Conservation (phyloP, 345 rosid species). For the Boechera retrofracta region DNA sequence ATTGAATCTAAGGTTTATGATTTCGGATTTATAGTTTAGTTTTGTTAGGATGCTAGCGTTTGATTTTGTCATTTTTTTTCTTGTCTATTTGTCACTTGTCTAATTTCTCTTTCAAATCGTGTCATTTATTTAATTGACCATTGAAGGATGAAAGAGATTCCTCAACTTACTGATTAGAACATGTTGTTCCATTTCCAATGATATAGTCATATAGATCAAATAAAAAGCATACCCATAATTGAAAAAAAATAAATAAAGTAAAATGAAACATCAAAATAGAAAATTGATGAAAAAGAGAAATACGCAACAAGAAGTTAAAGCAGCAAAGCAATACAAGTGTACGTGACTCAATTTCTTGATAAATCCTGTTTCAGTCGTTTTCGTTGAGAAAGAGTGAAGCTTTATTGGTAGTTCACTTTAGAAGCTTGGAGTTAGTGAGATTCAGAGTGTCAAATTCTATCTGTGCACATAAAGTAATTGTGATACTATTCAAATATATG, state of each 20-base stretch:
- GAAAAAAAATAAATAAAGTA: background rate
- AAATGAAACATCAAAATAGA: slow-evolving; percentile 4
- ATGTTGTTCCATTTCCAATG: slow-evolving; percentile 7
- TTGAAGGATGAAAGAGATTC: slow-evolving; percentile 15
- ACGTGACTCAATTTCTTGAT: slow-evolving; percentile 7
- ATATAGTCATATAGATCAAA: background rate
- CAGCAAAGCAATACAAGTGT: slow-evolving; percentile 19
- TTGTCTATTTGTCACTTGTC: background rate
- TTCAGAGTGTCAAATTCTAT: background rate
- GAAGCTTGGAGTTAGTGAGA: slow-evolving; percentile 20
- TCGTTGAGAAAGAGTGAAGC: slow-evolving; percentile 20
- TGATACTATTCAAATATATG: background rate
- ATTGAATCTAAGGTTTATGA: no score
- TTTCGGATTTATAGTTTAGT: background rate
- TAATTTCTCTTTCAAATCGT: background rate
- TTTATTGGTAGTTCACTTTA: slow-evolving; percentile 17
- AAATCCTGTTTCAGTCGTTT: slow-evolving; percentile 25
- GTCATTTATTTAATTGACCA: background rate
- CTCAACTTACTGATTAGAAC: slow-evolving; percentile 15
- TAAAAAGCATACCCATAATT: slow-evolving; percentile 15
- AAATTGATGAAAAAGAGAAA: background rate
- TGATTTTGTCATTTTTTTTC: background rate
- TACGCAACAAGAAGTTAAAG: slow-evolving; percentile 24
- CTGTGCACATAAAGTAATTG: background rate
- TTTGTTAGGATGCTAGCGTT: background rate